These are phyloP conservation scores for Lathyrus sativus DNA, from an alignment of 306 rosid genomes.

Conservation along the genomic window DNA sequence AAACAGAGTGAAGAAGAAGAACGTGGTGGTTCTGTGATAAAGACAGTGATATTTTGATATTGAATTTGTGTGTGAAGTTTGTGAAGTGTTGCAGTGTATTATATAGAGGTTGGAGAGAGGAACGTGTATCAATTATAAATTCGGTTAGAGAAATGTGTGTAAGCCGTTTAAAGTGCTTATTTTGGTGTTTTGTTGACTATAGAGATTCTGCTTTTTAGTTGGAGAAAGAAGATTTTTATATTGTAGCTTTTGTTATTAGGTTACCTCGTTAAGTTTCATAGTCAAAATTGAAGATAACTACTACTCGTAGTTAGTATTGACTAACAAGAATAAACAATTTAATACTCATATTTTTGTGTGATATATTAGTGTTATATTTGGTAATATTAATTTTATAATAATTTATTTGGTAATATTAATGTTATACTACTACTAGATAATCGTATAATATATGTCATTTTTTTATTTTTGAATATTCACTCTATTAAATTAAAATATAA, in stretches of 20 bases:
- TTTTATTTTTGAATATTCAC: too few species aligned
- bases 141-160: neutral
- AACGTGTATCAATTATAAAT: neutral
- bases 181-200: slow-evolving; percentile 22
- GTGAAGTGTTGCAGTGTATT: slow-evolving; percentile 10
- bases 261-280: neutral
- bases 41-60: slow-evolving; percentile 3
- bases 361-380: neutral
- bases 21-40: slow-evolving; percentile 11
- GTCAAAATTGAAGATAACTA: slow-evolving; percentile 24
- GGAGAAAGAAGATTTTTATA: neutral
- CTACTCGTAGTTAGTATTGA: neutral
- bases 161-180: slow-evolving; percentile 27
- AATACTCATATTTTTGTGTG: neutral
- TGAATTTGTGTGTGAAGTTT: slow-evolving; percentile 19
- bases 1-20: slow-evolving; percentile 18
- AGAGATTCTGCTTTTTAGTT: neutral
- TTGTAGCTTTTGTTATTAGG: neutral
- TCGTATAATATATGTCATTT: too few species aligned
- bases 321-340: slow-evolving; percentile 20
- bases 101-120: neutral
- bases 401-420: too few species aligned
- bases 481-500: too few species aligned
- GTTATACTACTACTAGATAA: too few species aligned
- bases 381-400: neutral